phyloP scores from a whole-genome alignment of 2,329 filamentous ascomycete species.

The Diaporthe vexans region DNA sequence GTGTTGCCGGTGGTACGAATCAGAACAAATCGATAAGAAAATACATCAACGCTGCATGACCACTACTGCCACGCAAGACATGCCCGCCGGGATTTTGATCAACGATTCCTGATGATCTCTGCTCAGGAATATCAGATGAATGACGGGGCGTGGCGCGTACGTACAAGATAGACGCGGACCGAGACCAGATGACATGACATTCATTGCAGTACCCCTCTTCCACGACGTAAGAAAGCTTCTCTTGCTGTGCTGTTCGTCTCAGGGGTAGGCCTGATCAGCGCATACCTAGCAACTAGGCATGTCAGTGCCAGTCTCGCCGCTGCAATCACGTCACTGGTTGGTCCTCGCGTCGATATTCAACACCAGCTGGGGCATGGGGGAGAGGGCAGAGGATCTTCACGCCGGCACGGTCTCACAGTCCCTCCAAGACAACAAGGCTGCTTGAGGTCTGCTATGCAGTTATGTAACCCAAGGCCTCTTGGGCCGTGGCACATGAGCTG shows the following conservation, averaged over 20 bases:
- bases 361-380: neutral
- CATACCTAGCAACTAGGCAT: too few relatives aligned
- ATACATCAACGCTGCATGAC: constrained; percentile 5
- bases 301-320: too few relatives aligned
- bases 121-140: constrained; percentile 6
- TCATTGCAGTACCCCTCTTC: constrained; percentile 12
- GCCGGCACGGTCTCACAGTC: neutral
- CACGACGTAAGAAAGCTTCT: neutral
- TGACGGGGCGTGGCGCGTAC: neutral
- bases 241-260: constrained; percentile 16
- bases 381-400: neutral
- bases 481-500: constrained; percentile 3
- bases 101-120: constrained; percentile 8
- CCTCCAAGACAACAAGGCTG: neutral
- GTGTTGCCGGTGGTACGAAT: too few relatives aligned
- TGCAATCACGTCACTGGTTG: neutral
- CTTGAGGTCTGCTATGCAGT: neutral
- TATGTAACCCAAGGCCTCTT: neutral
- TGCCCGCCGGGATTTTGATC: constrained; percentile 14
- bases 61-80: neutral
- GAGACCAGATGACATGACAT: constrained; percentile 28
- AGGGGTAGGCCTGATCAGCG: constrained; percentile 6
- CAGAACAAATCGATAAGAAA: neutral
- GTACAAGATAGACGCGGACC: constrained; percentile 23
- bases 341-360: neutral